Evolutionary conservation across 352 stramenopile genomes (phyloP).

Genomic region (Aphanomyces euteiches): DNA sequence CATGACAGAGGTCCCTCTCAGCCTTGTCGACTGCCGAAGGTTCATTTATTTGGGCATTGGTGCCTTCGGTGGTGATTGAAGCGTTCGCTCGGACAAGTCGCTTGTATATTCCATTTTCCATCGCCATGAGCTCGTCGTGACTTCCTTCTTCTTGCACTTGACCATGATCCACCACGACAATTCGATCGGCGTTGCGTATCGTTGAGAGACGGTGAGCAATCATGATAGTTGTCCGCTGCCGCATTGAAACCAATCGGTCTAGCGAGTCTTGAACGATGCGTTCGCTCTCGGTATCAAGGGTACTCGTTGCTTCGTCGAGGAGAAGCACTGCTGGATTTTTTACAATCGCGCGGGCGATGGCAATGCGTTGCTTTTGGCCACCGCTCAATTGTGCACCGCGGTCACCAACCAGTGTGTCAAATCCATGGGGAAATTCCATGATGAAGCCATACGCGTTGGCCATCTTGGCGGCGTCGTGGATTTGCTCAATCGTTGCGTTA

Average conservation of each 20-base stretch:
- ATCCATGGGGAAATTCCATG: constrained; percentile 63
- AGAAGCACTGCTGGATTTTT: constrained; percentile 79
- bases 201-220: constrained; percentile 80
- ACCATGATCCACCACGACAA: constrained; percentile 74
- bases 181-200: constrained; percentile 68
- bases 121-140: constrained; percentile 76
- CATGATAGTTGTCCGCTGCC: constrained; percentile 78
- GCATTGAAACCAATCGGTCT: constrained; percentile 42
- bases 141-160: constrained; percentile 71
- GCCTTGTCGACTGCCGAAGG: background rate
- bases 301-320: constrained; percentile 82
- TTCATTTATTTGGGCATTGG: background rate
- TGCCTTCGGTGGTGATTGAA: constrained; percentile 12
- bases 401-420: constrained; percentile 87
- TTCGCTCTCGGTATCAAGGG: constrained; percentile 68
- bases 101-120: constrained; percentile 33
- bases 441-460: constrained; percentile 92
- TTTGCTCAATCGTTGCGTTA: constrained; percentile 60
- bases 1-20: background rate
- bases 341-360: constrained; percentile 88
- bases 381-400: constrained; percentile 78
- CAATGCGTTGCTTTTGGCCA: constrained; percentile 92
- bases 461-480: constrained; percentile 61
- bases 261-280: constrained; percentile 89
- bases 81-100: constrained; percentile 31